These are phyloP conservation scores for Polyplosphaeria fusca DNA, from an alignment of 495 filamentous ascomycete genomes.

Conservation along the genomic window DNA sequence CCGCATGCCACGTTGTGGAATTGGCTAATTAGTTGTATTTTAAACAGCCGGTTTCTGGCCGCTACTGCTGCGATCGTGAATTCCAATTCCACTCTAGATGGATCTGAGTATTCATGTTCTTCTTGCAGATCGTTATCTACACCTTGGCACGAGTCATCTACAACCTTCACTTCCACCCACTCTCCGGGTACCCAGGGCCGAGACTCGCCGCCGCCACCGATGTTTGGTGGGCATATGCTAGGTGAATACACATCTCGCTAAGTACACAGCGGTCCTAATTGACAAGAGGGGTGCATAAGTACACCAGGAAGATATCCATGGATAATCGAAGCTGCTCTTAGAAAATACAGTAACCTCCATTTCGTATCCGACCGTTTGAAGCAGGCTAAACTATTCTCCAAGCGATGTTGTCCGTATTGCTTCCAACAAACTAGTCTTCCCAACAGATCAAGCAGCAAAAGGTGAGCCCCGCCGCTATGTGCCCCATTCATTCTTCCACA, in stretches of 20 bases:
- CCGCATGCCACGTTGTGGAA: slow-evolving; percentile 98
- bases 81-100: too few relatives aligned
- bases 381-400: neutral
- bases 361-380: neutral
- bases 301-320: slow-evolving; percentile 9
- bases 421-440: slow-evolving; percentile 6
- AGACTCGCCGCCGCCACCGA: neutral
- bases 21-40: too few relatives aligned
- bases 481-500: too few relatives aligned
- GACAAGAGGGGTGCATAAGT: neutral
- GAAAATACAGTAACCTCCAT: neutral
- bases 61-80: too few relatives aligned
- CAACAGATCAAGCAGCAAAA: neutral
- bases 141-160: neutral
- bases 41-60: too few relatives aligned
- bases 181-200: neutral
- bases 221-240: slow-evolving; percentile 2
- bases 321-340: neutral
- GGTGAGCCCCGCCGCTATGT: neutral
- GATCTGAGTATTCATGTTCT: too few relatives aligned
- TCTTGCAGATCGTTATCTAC: neutral
- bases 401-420: slow-evolving; percentile 14
- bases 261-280: neutral
- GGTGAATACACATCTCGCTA: neutral
- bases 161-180: neutral